A percentile compares a stretch with the other conserved stretches of the same genome.
phyloP scores from a whole-genome alignment of 768 basidiomycete species.

The Phlegmacium glaucopus region DNA sequence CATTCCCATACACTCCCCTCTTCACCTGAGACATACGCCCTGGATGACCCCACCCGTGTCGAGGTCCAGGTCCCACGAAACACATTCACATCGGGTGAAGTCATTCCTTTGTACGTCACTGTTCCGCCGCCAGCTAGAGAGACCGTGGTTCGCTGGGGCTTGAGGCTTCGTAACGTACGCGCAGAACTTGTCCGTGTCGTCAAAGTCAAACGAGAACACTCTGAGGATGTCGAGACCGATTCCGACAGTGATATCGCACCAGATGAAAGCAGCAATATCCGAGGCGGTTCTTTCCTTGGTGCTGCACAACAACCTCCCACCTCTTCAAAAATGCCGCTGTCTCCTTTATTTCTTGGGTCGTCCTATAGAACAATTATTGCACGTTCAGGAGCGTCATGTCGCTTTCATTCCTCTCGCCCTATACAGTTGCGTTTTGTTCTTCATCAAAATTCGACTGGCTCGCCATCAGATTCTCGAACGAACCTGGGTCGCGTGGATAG shows the following conservation, averaged over 20 bases:
- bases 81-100: slow-evolving; percentile 67
- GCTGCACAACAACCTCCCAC: slow-evolving; percentile 26
- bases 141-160: slow-evolving; percentile 63
- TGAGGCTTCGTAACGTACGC: slow-evolving; percentile 77
- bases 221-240: slow-evolving; percentile 36
- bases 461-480: slow-evolving; percentile 46
- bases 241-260: slow-evolving; percentile 24
- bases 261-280: slow-evolving; percentile 30
- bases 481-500: slow-evolving; percentile 48
- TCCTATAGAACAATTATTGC: slow-evolving; percentile 60
- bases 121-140: slow-evolving; percentile 72
- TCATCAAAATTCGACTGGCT: slow-evolving; percentile 53
- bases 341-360: slow-evolving; percentile 37
- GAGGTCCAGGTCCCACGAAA: slow-evolving; percentile 71
- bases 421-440: slow-evolving; percentile 80
- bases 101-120: slow-evolving; percentile 76
- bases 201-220: slow-evolving; percentile 45
- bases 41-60: slow-evolving; percentile 64
- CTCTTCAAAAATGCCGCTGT: slow-evolving; percentile 37
- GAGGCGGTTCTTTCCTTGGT: slow-evolving; percentile 16
- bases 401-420: slow-evolving; percentile 75
- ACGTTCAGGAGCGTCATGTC: slow-evolving; percentile 87
- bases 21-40: slow-evolving; percentile 54
- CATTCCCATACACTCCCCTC: slow-evolving; percentile 53
- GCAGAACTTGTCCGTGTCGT: slow-evolving; percentile 73